Evolutionary conservation across 2,329 filamentous ascomycete species (phyloP).

Genomic region (Hypomyces rosellus): DNA sequence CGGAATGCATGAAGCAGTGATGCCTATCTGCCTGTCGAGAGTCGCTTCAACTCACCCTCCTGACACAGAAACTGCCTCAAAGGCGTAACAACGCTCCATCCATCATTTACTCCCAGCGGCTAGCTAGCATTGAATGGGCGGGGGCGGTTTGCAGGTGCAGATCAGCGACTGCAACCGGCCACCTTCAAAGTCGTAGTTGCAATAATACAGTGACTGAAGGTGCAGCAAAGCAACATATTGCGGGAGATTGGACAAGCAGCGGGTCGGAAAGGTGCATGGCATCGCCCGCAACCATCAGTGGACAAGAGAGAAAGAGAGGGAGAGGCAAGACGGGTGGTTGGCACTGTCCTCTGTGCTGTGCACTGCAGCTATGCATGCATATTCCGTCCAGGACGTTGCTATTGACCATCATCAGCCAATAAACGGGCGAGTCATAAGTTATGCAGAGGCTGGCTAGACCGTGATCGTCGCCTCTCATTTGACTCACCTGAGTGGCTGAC

Average conservation of each 20-base stretch:
- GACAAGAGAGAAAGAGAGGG: neutral
- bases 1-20: constrained; percentile 32
- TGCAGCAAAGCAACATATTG: no score
- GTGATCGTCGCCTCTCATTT: constrained; percentile 18
- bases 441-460: constrained; percentile 17
- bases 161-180: constrained; percentile 15
- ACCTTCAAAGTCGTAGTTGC: constrained; percentile 6
- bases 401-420: constrained; percentile 19
- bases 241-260: constrained; percentile 8
- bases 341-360: constrained; percentile 6
- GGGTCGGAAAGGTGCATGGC: constrained; percentile 19
- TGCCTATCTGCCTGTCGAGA: constrained; percentile 15
- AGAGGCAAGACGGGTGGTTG: neutral
- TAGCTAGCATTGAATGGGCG: constrained; percentile 2
- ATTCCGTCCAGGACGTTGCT: constrained; percentile 15
- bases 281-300: constrained; percentile 3
- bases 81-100: constrained; percentile 17
- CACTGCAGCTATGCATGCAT: constrained; percentile 14
- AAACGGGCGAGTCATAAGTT: constrained; percentile 11
- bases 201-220: constrained; percentile 5
- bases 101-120: no score
- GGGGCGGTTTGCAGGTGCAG: constrained; percentile 14
- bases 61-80: constrained; percentile 22
- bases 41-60: constrained; percentile 12
- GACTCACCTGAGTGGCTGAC: constrained; percentile 14